Conservation (phyloP, 1,284 basidiomycete genomes). For the Ustilago xerochloae region DNA sequence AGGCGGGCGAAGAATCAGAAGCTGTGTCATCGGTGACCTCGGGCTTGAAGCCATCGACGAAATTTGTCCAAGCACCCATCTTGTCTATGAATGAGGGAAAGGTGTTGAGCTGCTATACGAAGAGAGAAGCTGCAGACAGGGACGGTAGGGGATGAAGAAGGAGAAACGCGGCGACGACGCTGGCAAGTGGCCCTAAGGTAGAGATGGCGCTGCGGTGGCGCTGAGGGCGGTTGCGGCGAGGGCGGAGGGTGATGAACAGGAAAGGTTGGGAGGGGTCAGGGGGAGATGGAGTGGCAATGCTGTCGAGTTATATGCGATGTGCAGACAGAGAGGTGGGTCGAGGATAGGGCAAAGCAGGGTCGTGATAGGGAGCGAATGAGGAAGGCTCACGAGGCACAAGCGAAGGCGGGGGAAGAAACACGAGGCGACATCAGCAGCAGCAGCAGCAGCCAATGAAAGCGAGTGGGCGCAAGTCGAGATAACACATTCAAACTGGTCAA, state of each 20-base stretch:
- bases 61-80: slow-evolving; percentile 48
- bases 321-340: too few species aligned
- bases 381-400: not conserved
- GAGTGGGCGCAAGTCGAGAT: not conserved
- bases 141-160: not conserved
- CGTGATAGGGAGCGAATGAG: not conserved
- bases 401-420: not conserved
- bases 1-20: slow-evolving; percentile 8
- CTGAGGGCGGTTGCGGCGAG: not conserved
- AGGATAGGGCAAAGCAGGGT: not conserved
- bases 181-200: not conserved
- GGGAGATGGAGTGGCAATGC: not conserved
- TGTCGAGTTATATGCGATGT: slow-evolving; percentile 3
- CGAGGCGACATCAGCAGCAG: not conserved
- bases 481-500: not conserved
- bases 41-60: slow-evolving; percentile 57
- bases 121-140: not conserved
- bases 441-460: not conserved
- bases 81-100: slow-evolving; percentile 1
- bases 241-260: not conserved
- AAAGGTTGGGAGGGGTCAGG: not conserved
- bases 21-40: slow-evolving; percentile 24
- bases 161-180: not conserved
- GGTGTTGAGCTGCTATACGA: too few species aligned
- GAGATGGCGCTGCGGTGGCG: not conserved